A percentile compares a stretch with the other conserved stretches of the same genome.
These are phyloP conservation scores for Mycocentrospora acerina DNA, from an alignment of 2,329 filamentous ascomycete genomes.

Conservation along the genomic window DNA sequence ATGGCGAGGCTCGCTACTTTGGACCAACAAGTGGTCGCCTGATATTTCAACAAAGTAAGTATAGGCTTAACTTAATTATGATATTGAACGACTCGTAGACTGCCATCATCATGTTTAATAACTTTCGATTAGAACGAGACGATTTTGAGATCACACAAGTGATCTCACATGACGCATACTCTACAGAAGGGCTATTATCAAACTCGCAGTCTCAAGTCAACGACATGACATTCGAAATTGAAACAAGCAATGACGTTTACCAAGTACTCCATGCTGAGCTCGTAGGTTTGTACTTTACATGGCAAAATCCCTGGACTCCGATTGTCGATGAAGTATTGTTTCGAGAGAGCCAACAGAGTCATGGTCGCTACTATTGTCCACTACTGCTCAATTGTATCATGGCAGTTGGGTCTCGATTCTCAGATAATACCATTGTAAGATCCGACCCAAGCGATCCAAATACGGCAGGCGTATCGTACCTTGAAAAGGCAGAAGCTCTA, in stretches of 20 bases:
- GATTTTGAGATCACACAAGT: no score
- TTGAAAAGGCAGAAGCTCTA: slow-evolving; percentile 3
- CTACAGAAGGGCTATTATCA: background rate
- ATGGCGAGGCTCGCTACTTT: slow-evolving; percentile 41
- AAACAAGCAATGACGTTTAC: no score
- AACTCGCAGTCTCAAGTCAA: no score
- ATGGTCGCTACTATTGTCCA: slow-evolving; percentile 1
- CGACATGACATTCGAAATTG: background rate
- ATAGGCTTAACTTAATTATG: no score
- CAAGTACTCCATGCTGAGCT: slow-evolving; percentile 33
- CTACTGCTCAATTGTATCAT: background rate
- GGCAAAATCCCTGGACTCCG: slow-evolving; percentile 43
- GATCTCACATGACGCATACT: no score
- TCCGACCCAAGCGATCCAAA: background rate
- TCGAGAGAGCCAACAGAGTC: slow-evolving; percentile 22
- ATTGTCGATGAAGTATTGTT: slow-evolving; percentile 41
- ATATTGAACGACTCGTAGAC: no score
- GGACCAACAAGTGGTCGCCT: slow-evolving; percentile 42
- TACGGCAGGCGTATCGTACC: background rate
- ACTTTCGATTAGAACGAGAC: no score
- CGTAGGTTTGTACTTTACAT: slow-evolving; percentile 41
- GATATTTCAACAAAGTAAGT: slow-evolving; percentile 24
- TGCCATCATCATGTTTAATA: no score
- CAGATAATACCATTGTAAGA: background rate
- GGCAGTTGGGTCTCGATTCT: slow-evolving; percentile 3